Evolutionary conservation across 2,329 filamentous ascomycete genomes (phyloP).

Genomic region (Helotiales sp.): DNA sequence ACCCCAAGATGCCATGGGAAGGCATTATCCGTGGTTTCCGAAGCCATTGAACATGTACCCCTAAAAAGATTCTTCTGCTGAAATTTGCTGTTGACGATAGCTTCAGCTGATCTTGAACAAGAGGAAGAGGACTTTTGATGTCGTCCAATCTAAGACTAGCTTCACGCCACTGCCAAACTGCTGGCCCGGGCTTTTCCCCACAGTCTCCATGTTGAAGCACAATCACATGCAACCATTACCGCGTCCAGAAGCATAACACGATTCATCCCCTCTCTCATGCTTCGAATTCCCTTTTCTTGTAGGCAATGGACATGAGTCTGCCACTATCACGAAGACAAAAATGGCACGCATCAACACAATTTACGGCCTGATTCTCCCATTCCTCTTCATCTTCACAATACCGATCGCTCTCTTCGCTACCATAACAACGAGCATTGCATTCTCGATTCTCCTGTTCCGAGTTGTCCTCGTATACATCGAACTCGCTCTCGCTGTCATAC

Average conservation of each 20-base stretch:
- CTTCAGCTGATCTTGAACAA: too few species aligned
- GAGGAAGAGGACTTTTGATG: neutral
- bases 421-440: constrained; percentile 62
- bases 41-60: too few species aligned
- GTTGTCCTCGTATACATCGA: constrained; percentile 64
- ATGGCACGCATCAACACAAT: constrained; percentile 57
- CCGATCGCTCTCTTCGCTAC: constrained; percentile 63
- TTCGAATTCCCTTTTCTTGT: neutral
- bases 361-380: constrained; percentile 58
- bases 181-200: neutral
- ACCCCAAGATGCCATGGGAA: constrained; percentile 73
- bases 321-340: constrained; percentile 15
- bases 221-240: neutral
- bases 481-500: constrained; percentile 56
- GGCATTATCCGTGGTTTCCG: constrained; percentile 2
- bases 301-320: constrained; percentile 1
- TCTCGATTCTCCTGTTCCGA: constrained; percentile 60
- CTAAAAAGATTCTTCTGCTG: too few species aligned
- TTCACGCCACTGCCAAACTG: neutral
- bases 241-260: neutral
- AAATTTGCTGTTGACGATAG: too few species aligned
- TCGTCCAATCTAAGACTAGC: neutral
- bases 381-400: constrained; percentile 61
- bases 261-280: neutral
- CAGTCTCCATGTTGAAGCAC: neutral